A percentile compares a stretch with the other conserved stretches of the same genome.
Evolutionary conservation across 345 rosid genomes (phyloP).

Genomic region (Salix dunnii): DNA sequence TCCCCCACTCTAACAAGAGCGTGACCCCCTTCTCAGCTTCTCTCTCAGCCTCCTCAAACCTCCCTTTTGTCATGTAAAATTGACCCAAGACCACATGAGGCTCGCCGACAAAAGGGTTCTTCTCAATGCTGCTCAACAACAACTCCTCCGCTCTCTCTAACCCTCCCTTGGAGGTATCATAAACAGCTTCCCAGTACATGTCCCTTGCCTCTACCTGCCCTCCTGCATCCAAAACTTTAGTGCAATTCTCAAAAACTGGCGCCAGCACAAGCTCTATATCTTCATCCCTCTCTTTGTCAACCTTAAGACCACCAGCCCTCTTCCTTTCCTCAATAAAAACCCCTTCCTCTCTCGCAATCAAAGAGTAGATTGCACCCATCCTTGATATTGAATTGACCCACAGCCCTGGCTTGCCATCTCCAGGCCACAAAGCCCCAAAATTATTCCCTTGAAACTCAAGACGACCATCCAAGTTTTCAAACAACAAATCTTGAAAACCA

Average conservation of each 20-base stretch:
- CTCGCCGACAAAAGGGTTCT: conserved; percentile 80
- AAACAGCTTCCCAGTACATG: conserved; percentile 76
- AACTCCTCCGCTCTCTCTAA: conserved; percentile 50
- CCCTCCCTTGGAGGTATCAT: conserved; percentile 40
- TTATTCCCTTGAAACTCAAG: conserved; percentile 66
- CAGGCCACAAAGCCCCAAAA: conserved; percentile 72
- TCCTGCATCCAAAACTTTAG: conserved; percentile 43
- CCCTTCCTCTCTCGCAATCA: conserved; percentile 78
- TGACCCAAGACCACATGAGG: conserved; percentile 73
- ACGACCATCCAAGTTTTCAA: conserved; percentile 58
- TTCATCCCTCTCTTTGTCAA: conserved; percentile 53
- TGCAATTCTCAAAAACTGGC: conserved; percentile 67
- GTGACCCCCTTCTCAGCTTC: conserved; percentile 62
- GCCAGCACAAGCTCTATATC: conserved; percentile 71
- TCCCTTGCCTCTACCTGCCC: conserved; percentile 65
- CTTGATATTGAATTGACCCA: conserved; percentile 75
- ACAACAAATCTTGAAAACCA: conserved; percentile 64
- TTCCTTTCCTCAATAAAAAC: conserved; percentile 53
- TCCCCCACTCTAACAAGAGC: conserved; percentile 80
- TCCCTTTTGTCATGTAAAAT: conserved; percentile 51
- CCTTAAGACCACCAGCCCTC: conserved; percentile 26
- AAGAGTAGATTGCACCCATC: conserved; percentile 70
- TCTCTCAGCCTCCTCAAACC: conserved; percentile 63
- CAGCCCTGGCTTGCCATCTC: conserved; percentile 80
- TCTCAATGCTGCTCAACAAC: conserved; percentile 45